Conservation (phyloP, 192 early-diverging fungal species). For the Coemansia sp. region DNA sequence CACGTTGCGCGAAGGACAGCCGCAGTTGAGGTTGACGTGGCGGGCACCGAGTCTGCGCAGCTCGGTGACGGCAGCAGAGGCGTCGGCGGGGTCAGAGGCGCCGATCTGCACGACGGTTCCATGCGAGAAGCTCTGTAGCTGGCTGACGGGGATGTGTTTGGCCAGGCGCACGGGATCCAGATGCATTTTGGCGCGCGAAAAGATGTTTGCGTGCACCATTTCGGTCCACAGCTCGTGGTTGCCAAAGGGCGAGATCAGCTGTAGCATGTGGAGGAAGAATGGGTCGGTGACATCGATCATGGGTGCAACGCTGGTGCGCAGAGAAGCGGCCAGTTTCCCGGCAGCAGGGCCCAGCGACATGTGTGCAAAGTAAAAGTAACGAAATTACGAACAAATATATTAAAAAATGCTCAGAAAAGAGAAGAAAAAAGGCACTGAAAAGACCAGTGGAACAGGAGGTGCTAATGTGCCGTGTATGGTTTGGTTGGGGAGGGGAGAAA, state of each 20-base stretch:
- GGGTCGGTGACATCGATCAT: constrained; percentile 77
- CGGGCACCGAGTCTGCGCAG: constrained; percentile 56
- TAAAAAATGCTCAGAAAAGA: constrained; percentile 2
- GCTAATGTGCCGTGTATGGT: no score
- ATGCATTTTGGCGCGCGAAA: constrained; percentile 34
- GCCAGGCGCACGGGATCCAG: constrained; percentile 12
- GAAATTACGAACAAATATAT: not conserved
- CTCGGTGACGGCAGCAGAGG: constrained; percentile 22
- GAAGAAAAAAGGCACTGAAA: not conserved
- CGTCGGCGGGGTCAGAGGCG: constrained; percentile 26
- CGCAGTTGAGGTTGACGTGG: constrained; percentile 68
- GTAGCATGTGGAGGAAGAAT: constrained; percentile 60
- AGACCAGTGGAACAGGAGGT: no score
- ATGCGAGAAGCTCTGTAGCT: constrained; percentile 30
- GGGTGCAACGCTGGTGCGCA: constrained; percentile 63
- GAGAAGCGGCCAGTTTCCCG: constrained; percentile 5
- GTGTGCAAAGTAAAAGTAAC: no score
- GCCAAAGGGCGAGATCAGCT: constrained; percentile 61
- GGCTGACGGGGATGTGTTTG: constrained; percentile 22
- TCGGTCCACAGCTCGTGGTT: constrained; percentile 64
- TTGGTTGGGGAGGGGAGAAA: no score
- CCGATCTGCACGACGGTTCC: constrained; percentile 47
- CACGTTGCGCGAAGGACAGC: constrained; percentile 68
- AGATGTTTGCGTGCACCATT: constrained; percentile 62
- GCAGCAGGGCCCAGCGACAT: no score